Evolutionary conservation across 768 basidiomycete species (phyloP).

Genomic region (Tylopilus subfusipes): DNA sequence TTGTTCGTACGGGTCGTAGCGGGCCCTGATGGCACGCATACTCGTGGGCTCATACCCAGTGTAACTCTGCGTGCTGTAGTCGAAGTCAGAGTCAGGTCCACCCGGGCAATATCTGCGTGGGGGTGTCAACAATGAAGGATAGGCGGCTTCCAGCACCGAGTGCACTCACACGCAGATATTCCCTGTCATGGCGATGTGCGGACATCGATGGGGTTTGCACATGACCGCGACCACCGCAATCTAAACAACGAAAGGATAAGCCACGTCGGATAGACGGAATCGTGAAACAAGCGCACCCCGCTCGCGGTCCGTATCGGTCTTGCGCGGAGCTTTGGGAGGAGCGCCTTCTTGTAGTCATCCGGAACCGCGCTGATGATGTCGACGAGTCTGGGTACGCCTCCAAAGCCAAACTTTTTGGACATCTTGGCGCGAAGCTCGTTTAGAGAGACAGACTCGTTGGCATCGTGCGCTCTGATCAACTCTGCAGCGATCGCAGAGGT

Average conservation of each 20-base stretch:
- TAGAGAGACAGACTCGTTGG: conserved; percentile 73
- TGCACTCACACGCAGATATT: conserved; percentile 92
- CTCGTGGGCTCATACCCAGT: conserved; percentile 97
- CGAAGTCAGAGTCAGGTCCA: conserved; percentile 98
- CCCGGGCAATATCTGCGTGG: conserved; percentile 86
- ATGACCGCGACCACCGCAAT: conserved; percentile 99
- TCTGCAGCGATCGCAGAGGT: conserved; percentile 95
- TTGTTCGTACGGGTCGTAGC: conserved; percentile 97
- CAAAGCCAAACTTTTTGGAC: conserved; percentile 85
- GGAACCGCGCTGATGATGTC: conserved; percentile 99
- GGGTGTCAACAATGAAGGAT: conserved; percentile 3
- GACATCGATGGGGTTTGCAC: conserved; percentile 99
- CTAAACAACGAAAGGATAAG: conserved; percentile 36
- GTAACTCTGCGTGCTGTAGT: conserved; percentile 97
- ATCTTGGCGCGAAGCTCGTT: conserved; percentile 84
- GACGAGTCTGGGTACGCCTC: conserved; percentile 87
- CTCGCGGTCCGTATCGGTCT: conserved; percentile 95
- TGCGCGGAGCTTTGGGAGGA: conserved; percentile 86
- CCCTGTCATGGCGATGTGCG: conserved; percentile 99
- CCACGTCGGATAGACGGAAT: neutral
- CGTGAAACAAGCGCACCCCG: conserved; percentile 54
- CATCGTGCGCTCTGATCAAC: conserved; percentile 84
- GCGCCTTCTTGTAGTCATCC: conserved; percentile 90
- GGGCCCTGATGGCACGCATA: conserved; percentile 97
- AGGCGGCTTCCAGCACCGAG: neutral